These are phyloP conservation scores for Fraxinus dipetala DNA, from an alignment of 305 asterid genomes.

Conservation along the genomic window DNA sequence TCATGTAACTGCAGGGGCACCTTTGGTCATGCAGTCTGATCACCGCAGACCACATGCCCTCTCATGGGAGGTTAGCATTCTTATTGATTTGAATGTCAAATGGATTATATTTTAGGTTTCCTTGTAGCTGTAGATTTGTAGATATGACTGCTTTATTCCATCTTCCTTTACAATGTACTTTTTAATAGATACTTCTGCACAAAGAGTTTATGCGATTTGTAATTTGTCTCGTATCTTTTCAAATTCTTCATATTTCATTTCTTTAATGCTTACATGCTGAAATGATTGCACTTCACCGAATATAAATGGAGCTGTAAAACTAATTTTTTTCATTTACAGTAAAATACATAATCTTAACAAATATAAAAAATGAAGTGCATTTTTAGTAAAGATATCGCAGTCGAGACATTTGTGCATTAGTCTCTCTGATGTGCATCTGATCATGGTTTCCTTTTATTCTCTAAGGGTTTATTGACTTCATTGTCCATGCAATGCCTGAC, in stretches of 20 bases:
- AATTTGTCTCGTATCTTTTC: constrained; percentile 2
- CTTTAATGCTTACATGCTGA: constrained; percentile 8
- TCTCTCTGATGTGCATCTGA: neutral
- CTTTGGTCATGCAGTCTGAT: constrained; percentile 68
- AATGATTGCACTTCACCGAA: neutral
- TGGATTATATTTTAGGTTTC: constrained; percentile 11
- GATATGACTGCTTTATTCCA: neutral
- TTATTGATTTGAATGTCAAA: constrained; percentile 25
- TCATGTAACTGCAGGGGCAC: constrained; percentile 55
- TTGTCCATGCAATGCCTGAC: neutral
- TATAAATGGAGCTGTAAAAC: constrained; percentile 14
- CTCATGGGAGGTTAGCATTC: constrained; percentile 95
- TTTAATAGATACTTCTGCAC: neutral
- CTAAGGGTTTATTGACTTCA: constrained; percentile 16
- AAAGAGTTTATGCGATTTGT: constrained; percentile 1
- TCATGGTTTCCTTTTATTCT: constrained; percentile 14
- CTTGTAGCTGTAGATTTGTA: neutral
- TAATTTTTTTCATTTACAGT: constrained; percentile 12
- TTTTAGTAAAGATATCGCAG: neutral
- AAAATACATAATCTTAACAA: constrained; percentile 15
- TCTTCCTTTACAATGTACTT: constrained; percentile 20
- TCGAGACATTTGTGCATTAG: constrained; percentile 18
- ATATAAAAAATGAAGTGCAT: neutral
- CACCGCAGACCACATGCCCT: constrained; percentile 99
- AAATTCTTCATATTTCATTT: constrained; percentile 5